These are phyloP conservation scores for Nicotiana tomentosiformis DNA, from an alignment of 257 asterid species.

Conservation along the genomic window DNA sequence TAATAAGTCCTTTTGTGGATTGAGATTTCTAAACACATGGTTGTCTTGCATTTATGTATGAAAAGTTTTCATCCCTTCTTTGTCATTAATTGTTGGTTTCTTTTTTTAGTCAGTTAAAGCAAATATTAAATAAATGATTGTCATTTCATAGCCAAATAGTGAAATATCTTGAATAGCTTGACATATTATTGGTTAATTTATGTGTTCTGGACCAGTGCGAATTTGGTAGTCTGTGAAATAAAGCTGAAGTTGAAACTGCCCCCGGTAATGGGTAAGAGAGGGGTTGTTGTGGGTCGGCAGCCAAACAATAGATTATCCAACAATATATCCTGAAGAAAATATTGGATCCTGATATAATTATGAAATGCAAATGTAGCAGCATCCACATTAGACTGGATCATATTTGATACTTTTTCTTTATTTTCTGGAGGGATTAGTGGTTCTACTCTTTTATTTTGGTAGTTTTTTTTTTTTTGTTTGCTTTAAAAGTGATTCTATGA, in stretches of 20 bases:
- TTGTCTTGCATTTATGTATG: constrained; percentile 22
- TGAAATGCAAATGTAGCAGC: neutral
- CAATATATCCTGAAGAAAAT: neutral
- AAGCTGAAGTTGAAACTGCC: neutral
- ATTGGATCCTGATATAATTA: neutral
- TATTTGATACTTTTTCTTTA: neutral
- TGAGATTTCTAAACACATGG: neutral
- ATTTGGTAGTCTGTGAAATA: neutral
- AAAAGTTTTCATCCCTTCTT: neutral
- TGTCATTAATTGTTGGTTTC: constrained; percentile 19
- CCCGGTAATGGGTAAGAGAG: neutral
- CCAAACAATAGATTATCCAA: too few species aligned
- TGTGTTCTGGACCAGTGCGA: neutral
- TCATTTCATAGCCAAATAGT: constrained; percentile 32
- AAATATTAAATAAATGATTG: constrained; percentile 36
- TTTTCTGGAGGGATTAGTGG: neutral
- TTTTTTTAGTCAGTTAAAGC: constrained; percentile 17
- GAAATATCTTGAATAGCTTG: constrained; percentile 9
- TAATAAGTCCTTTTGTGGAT: neutral
- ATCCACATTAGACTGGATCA: neutral
- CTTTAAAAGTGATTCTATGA: neutral
- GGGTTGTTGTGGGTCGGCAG: neutral
- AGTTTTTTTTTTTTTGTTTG: neutral
- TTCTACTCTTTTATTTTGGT: neutral
- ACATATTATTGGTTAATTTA: neutral